Evolutionary conservation across 1,284 basidiomycete genomes (phyloP), one percentile per base, ranked within the genome.

Genomic region (Rhizopogon hawkerae): DNA sequence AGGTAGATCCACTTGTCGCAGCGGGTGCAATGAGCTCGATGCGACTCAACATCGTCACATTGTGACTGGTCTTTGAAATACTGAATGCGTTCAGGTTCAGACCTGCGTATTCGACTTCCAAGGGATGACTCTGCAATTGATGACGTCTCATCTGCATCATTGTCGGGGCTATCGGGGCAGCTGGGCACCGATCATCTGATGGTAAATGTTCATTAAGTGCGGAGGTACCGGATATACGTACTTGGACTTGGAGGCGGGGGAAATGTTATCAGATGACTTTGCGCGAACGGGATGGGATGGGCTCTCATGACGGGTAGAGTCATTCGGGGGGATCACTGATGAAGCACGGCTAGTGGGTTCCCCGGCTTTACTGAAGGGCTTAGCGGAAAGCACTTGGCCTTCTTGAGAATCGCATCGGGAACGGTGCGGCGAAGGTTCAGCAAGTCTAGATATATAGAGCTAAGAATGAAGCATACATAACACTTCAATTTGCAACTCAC

Each of bases 1-100:
- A 85, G 69, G 29, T 70, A 68, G 13, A 84, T 70, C 64, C 71
- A 72, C 48, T 73, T 73, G 35, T 72, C 64, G 59, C 82, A 85
- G 16, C 73, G 68, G 23, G 66, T 73, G 56, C 82, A 85, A 50
- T 71, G 70, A 24, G 73, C 78, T 10, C 72, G 69, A 60, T 76
- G 73, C 0, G 76, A 70, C 48, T 81, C 79, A 31, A 82, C 60
- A 14, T 70, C 69, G 29, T 71, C 70, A 50, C 79, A 80, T 45
- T 77, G 71, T 7, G 77, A 67, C 54, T 83, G 76, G 51, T 78
- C 76, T 50, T 74, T 73, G 60, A 80, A 78, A 61, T 78, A 80
- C 58, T 79, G 72, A 38, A 78, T 72, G 37, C 81, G 76, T 56
- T 83, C 78, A 3, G 67, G 63, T 63, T 82, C 81, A 14, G 70